These are phyloP conservation scores for Stipa capillata DNA, from an alignment of 176 grass and related monocot genomes.

Conservation along the genomic window DNA sequence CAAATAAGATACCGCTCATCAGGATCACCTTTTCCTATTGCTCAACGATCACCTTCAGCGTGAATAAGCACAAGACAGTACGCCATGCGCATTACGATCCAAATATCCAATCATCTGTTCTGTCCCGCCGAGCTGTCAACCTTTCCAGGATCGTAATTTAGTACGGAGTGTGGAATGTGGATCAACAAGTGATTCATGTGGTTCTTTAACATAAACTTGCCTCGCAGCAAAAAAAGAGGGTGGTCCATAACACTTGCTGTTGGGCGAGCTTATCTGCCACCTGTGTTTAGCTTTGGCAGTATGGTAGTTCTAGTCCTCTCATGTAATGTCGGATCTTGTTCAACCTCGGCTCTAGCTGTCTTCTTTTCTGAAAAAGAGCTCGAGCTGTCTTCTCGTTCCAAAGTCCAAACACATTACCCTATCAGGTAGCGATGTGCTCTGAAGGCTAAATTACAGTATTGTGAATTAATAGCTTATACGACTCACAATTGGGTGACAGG, in stretches of 20 bases:
- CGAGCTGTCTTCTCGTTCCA: too few species aligned
- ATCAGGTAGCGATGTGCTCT: neutral
- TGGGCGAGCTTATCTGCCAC: neutral
- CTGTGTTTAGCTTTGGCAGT: neutral
- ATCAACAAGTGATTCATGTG: neutral
- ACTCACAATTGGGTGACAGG: too few species aligned
- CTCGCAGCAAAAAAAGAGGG: too few species aligned
- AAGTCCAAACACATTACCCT: neutral
- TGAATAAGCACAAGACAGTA: neutral
- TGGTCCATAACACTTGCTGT: neutral
- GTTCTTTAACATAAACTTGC: too few species aligned
- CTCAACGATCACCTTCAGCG: neutral
- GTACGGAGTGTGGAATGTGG: too few species aligned
- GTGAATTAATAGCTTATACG: too few species aligned
- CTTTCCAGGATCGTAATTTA: too few species aligned
- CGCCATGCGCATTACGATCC: neutral
- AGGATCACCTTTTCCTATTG: neutral
- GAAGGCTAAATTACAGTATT: too few species aligned
- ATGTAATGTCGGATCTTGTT: neutral
- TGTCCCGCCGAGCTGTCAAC: too few species aligned
- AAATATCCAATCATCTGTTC: too few species aligned
- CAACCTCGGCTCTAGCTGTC: neutral
- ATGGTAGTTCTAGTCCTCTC: neutral
- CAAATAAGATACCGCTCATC: too few species aligned
- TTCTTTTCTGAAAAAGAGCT: too few species aligned